Conservation (phyloP, 164 flowering plant genomes). For the Paratinospora sagittata region DNA sequence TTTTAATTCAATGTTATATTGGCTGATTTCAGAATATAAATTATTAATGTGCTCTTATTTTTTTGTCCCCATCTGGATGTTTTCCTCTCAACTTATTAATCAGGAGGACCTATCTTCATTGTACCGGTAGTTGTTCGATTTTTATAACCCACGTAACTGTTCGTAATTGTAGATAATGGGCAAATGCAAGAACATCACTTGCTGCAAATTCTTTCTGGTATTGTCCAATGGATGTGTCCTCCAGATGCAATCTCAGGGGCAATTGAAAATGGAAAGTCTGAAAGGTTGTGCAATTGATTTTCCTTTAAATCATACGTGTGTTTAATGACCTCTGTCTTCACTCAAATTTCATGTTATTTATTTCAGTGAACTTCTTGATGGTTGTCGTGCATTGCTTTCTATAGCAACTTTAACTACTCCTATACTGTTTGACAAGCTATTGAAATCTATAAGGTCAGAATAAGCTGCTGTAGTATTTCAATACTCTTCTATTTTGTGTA, state of each 20-base stretch:
- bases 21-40: neutral
- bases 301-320: slow-evolving; percentile 2
- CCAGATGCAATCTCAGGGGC: slow-evolving; percentile 57
- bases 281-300: slow-evolving; percentile 46
- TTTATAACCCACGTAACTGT: neutral
- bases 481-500: neutral
- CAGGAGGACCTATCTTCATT: neutral
- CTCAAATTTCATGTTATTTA: slow-evolving; percentile 13
- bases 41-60: neutral
- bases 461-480: neutral
- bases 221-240: slow-evolving; percentile 81
- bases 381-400: slow-evolving; percentile 82
- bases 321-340: neutral
- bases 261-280: slow-evolving; percentile 79
- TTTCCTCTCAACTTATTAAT: neutral
- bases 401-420: slow-evolving; percentile 73
- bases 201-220: slow-evolving; percentile 65
- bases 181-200: slow-evolving; percentile 66
- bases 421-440: slow-evolving; percentile 64
- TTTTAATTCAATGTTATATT: too few species aligned
- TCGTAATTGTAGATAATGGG: slow-evolving; percentile 43
- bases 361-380: slow-evolving; percentile 94
- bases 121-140: neutral
- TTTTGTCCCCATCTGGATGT: neutral
- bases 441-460: slow-evolving; percentile 69